Conservation (phyloP, 148 eudicot genomes). For the Amaranthus palmeri region DNA sequence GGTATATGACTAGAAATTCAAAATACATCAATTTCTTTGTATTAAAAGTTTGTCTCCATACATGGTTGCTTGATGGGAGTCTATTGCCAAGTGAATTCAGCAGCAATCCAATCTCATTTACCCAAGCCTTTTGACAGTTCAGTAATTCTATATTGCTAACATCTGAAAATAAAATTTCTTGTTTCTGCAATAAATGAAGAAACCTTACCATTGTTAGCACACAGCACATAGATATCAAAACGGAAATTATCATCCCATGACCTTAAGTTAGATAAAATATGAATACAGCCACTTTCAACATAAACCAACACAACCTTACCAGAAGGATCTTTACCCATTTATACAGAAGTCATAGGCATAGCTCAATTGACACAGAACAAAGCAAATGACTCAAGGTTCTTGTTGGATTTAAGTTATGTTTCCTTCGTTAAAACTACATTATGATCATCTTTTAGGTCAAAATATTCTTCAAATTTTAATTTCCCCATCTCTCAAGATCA, state of each 20-base stretch:
- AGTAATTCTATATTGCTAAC: slow-evolving; percentile 39
- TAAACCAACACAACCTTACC: background rate
- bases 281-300: slow-evolving; percentile 2
- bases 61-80: slow-evolving; percentile 54
- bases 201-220: slow-evolving; percentile 8
- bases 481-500: too few relatives aligned
- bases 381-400: background rate
- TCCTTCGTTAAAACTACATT: too few relatives aligned
- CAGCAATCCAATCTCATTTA: slow-evolving; percentile 58
- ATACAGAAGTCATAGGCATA: background rate
- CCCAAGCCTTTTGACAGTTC: slow-evolving; percentile 57
- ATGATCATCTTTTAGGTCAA: too few relatives aligned
- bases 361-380: background rate
- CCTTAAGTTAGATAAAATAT: background rate
- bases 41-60: slow-evolving; percentile 18
- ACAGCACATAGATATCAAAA: background rate
- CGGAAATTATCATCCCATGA: background rate
- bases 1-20: background rate
- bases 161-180: slow-evolving; percentile 37
- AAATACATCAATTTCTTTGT: background rate
- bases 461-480: too few relatives aligned
- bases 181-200: slow-evolving; percentile 38
- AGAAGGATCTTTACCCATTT: background rate
- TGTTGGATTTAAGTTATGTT: background rate
- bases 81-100: slow-evolving; percentile 54